Evolutionary conservation across 805 yeast genomes (phyloP), one percentile per base, ranked within the genome.

Genomic region (Metschnikowia noctiluminum): DNA sequence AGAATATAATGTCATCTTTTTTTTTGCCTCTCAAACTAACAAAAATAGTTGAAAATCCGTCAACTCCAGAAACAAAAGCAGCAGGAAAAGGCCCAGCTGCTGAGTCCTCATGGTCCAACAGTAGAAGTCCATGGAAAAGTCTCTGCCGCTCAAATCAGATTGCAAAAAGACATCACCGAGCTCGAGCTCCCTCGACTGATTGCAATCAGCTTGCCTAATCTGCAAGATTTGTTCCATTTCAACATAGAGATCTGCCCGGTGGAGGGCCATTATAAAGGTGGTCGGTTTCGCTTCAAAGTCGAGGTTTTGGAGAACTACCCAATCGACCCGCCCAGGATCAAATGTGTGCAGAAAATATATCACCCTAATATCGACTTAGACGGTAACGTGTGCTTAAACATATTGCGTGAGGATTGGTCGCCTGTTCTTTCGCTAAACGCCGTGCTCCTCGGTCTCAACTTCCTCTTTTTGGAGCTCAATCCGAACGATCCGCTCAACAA

Each of bases 381-480:
- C 39, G 98, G 98, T 0, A 92, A 90, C 62, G 87, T 92, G 6
- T 92, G 99, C 62, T 75, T 92, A 51, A 92, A 92, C 62, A 91
- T 92, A 34, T 73, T 92, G 50, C 74, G 98, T 57, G 96, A 91
- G 64, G 98, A 92, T 64, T 92, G 99, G 99, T 83, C 90, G 28
- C 98, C 99, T 0, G 96, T 90, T 0, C 73, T 92, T 56, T 87
- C 86, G 50, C 70, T 92, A 61, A 89, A 87, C 62, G 77, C 91
- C 6, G 83, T 92, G 8, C 75, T 91, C 48, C 84, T 91, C 36
- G 98, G 99, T 0, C 74, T 92, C 46, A 80, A 90, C 59, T 90
- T 85, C 62, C 74, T 92, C 52, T 90, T 92, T 58, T 69, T 89
- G 46, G 97, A 92, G 57, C 96, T 97, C 7, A 92, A 89, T 63